phyloP scores from a whole-genome alignment of 768 basidiomycete genomes.

The Hebeloma cylindrosporum region DNA sequence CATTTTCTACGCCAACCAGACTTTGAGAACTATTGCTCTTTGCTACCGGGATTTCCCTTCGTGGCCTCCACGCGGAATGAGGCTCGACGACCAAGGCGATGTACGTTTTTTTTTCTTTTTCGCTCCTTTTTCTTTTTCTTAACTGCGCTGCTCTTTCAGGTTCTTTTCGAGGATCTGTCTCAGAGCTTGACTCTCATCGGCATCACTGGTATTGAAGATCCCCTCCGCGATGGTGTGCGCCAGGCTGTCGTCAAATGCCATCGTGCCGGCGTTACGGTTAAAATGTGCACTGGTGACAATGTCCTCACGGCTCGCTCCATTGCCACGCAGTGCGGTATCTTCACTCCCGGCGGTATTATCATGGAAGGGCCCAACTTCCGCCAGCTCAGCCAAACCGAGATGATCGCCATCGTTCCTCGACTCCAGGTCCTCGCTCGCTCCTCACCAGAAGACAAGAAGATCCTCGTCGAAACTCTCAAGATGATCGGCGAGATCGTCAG shows the following conservation, averaged over 20 bases:
- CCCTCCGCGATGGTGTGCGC: slow-evolving; percentile 85
- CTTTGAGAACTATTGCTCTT: slow-evolving; percentile 88
- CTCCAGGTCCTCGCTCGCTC: slow-evolving; percentile 97
- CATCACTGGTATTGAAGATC: slow-evolving; percentile 96
- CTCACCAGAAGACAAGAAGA: slow-evolving; percentile 95
- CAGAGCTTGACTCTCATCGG: slow-evolving; percentile 80
- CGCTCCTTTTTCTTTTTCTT: slow-evolving; percentile 9
- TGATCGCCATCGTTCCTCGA: slow-evolving; percentile 82
- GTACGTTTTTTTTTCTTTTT: slow-evolving; percentile 31
- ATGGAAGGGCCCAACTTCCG: slow-evolving; percentile 98
- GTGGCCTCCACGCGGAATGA: slow-evolving; percentile 74
- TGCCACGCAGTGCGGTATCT: slow-evolving; percentile 94
- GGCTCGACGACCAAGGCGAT: slow-evolving; percentile 48
- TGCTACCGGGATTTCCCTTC: slow-evolving; percentile 85
- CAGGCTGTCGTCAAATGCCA: slow-evolving; percentile 88
- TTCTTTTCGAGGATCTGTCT: slow-evolving; percentile 69
- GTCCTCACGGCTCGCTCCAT: slow-evolving; percentile 96
- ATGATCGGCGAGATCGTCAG: slow-evolving; percentile 87
- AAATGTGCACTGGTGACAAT: slow-evolving; percentile 99
- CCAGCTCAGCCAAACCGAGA: slow-evolving; percentile 65
- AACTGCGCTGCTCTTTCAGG: slow-evolving; percentile 36
- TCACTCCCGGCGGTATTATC: slow-evolving; percentile 88
- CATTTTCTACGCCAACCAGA: slow-evolving; percentile 97
- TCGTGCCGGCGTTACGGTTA: slow-evolving; percentile 87
- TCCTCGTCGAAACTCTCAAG: slow-evolving; percentile 87